Conservation (phyloP, 1,284 basidiomycete species). For the Marasmius tenuissimus region DNA sequence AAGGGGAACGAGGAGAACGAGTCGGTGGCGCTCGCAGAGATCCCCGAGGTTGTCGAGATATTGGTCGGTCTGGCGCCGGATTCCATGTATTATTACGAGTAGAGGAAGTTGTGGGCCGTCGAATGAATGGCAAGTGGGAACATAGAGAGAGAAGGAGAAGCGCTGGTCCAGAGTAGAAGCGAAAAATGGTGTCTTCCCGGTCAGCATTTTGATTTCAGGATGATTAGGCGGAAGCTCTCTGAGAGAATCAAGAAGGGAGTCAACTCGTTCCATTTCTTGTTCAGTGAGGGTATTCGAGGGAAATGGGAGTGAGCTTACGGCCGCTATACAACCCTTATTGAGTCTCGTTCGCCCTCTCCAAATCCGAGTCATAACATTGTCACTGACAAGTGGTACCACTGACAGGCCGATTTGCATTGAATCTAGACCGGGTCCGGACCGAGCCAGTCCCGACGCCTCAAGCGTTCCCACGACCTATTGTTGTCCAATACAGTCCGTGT, state of each 20-base stretch:
- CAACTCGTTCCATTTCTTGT: no score
- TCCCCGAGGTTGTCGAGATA: conserved; percentile 16
- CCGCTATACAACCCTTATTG: no score
- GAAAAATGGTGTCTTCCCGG: conserved; percentile 20
- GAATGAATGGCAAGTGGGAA: conserved; percentile 16
- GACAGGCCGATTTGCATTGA: no score
- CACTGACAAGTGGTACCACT: no score
- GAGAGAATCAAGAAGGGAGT: background rate
- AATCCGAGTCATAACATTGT: no score
- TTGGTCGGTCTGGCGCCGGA: conserved; percentile 16
- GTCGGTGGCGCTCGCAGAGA: conserved; percentile 16
- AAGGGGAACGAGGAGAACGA: conserved; percentile 20
- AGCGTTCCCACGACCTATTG: no score
- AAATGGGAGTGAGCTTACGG: background rate
- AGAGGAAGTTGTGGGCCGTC: conserved; percentile 16
- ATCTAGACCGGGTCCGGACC: no score
- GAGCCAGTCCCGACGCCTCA: no score
- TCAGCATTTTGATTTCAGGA: conserved; percentile 11
- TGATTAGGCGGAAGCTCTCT: background rate
- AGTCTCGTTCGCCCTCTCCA: no score
- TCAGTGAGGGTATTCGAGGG: background rate
- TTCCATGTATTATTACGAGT: conserved; percentile 23
- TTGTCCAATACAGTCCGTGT: no score
- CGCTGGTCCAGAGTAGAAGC: conserved; percentile 20
- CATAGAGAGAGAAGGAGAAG: conserved; percentile 23